Conservation (phyloP, 805 yeast species). For the Blastobotrys parvus region DNA sequence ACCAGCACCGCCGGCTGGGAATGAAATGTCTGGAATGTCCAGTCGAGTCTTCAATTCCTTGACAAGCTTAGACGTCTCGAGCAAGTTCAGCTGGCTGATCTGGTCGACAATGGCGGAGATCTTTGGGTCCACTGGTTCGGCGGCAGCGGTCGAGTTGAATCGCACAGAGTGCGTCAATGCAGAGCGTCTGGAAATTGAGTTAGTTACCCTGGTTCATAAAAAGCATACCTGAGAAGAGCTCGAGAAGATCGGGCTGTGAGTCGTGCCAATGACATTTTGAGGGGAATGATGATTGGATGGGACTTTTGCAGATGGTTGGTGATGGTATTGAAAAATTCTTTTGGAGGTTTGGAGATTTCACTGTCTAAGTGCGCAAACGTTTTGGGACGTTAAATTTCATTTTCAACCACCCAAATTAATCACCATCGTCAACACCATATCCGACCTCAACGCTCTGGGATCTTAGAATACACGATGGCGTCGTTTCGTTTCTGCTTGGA, state of each 20-base stretch:
- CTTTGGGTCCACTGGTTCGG: constrained; percentile 63
- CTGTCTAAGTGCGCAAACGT: too few relatives aligned
- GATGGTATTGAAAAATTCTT: too few relatives aligned
- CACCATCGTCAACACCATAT: too few relatives aligned
- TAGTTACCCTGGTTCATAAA: not conserved
- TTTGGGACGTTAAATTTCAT: too few relatives aligned
- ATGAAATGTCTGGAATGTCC: constrained; percentile 88
- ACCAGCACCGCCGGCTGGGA: constrained; percentile 62
- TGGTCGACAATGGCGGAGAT: constrained; percentile 81
- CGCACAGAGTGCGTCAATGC: constrained; percentile 20
- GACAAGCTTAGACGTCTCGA: constrained; percentile 87
- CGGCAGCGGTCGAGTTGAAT: constrained; percentile 30
- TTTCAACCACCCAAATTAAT: too few relatives aligned
- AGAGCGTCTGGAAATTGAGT: not conserved
- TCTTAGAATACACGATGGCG: constrained; percentile 50
- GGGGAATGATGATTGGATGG: too few relatives aligned
- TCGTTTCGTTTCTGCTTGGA: constrained; percentile 94
- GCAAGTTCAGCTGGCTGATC: constrained; percentile 80
- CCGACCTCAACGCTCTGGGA: too few relatives aligned
- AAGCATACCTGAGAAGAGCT: constrained; percentile 1
- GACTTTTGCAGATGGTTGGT: too few relatives aligned
- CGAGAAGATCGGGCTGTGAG: constrained; percentile 3
- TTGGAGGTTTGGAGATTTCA: too few relatives aligned
- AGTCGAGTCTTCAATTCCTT: constrained; percentile 60
- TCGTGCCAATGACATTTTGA: constrained; percentile 4